A percentile compares a stretch with the other conserved stretches of the same genome.
phyloP scores from a whole-genome alignment of 2,329 filamentous ascomycete species.

The Venturia nashicola region DNA sequence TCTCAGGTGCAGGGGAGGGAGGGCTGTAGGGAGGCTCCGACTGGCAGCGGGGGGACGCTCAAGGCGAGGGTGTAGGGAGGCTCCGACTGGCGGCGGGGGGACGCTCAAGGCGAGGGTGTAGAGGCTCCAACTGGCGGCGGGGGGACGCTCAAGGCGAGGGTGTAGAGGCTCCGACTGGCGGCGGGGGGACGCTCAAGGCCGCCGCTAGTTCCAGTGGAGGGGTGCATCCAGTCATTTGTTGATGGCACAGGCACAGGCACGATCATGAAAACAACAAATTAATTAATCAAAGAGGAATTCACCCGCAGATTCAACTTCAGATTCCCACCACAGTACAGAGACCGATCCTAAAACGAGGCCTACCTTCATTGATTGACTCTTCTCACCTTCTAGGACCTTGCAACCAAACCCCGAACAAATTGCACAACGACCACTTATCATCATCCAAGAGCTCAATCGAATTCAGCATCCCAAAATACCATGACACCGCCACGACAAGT shows the following conservation, averaged over 20 bases:
- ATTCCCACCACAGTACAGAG: neutral
- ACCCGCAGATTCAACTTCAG: neutral
- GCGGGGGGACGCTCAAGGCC: neutral
- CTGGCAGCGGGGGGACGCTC: too few species aligned
- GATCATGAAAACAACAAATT: neutral
- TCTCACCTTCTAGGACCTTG: neutral
- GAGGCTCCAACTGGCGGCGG: too few species aligned
- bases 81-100: too few species aligned
- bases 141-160: too few species aligned
- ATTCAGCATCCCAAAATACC: neutral
- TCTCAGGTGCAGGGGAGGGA: too few species aligned
- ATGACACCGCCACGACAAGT: conserved; percentile 24
- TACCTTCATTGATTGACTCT: neutral
- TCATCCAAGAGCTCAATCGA: neutral
- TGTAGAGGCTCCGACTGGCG: neutral
- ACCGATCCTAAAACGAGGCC: neutral
- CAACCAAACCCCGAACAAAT: neutral
- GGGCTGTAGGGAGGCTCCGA: too few species aligned
- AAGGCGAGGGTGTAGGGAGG: too few species aligned
- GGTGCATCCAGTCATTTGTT: neutral
- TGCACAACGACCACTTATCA: neutral
- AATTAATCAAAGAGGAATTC: neutral
- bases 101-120: too few species aligned
- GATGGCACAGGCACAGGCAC: too few species aligned
- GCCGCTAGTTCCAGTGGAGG: neutral